A percentile compares a stretch with the other conserved stretches of the same genome.
These are phyloP conservation scores for Penicillium hesseltinei DNA, from an alignment of 2,329 filamentous ascomycete species.

Conservation along the genomic window DNA sequence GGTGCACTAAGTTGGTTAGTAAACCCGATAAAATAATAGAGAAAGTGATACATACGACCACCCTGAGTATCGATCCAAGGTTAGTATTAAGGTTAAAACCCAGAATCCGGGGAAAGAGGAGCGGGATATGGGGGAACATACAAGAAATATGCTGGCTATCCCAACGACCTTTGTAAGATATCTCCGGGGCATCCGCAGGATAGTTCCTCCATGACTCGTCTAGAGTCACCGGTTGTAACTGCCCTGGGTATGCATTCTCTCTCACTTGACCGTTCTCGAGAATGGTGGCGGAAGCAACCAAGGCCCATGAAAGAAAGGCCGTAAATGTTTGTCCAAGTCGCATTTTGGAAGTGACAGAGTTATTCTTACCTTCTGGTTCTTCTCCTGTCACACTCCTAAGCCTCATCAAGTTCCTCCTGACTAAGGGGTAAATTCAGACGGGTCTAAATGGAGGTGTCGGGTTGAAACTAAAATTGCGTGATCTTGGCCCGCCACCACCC, in stretches of 20 bases:
- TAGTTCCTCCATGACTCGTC: conserved; percentile 50
- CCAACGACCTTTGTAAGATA: conserved; percentile 64
- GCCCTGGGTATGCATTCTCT: conserved; percentile 40
- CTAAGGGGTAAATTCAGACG: background rate
- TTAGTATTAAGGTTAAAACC: conserved; percentile 11
- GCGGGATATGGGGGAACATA: conserved; percentile 19
- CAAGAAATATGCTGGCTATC: conserved; percentile 59
- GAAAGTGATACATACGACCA: conserved; percentile 52
- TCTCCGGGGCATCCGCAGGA: conserved; percentile 51
- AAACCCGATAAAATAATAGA: background rate
- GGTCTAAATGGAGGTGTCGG: background rate
- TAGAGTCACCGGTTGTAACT: conserved; percentile 28
- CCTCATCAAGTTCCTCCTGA: background rate
- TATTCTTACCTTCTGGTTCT: background rate
- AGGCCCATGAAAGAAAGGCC: conserved; percentile 14
- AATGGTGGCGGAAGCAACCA: conserved; percentile 37
- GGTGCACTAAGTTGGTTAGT: conserved; percentile 39
- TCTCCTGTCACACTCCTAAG: background rate
- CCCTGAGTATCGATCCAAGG: conserved; percentile 29
- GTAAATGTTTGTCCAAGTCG: conserved; percentile 12
- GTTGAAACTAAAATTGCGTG: conserved; percentile 3
- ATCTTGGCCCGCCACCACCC: conserved; percentile 1
- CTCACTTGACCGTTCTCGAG: conserved; percentile 46
- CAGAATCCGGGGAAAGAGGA: background rate
- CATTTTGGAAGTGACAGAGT: conserved; percentile 14